Conservation (phyloP, 2,329 filamentous ascomycete genomes). For the Aspergillus japonicus region DNA sequence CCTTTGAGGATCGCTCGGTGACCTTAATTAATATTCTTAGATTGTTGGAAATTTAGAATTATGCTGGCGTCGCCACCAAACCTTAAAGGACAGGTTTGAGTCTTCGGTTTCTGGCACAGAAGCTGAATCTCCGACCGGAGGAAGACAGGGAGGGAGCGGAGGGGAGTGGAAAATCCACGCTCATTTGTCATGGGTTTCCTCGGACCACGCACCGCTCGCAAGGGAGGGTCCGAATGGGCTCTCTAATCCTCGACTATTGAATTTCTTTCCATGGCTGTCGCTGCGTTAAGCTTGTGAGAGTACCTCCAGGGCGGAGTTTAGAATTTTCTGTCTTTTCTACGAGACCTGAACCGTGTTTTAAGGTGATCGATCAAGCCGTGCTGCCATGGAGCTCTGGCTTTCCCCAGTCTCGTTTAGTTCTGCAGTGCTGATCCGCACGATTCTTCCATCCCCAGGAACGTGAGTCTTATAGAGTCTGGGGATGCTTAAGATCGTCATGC, state of each 20-base stretch:
- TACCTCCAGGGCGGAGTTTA: no score
- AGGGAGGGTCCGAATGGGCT: background rate
- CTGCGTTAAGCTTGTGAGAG: background rate
- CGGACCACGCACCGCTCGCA: background rate
- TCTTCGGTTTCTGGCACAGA: background rate
- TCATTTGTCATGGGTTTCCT: background rate
- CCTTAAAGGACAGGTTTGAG: background rate
- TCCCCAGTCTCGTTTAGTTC: background rate
- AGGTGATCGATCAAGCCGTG: background rate
- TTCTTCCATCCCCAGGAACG: background rate
- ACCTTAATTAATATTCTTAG: background rate
- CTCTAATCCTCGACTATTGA: background rate
- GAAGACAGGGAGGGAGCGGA: background rate
- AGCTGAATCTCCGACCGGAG: background rate
- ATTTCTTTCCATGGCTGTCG: background rate
- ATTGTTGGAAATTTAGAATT: background rate
- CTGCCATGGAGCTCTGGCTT: background rate
- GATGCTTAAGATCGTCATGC: background rate
- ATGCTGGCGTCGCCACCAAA: constrained; percentile 5
- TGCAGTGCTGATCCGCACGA: background rate
- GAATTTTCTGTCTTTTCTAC: no score
- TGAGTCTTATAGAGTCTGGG: background rate
- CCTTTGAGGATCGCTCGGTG: background rate
- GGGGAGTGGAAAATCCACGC: background rate
- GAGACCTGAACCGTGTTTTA: no score